Evolutionary conservation across 2,329 filamentous ascomycete species (phyloP), one percentile per base, ranked within the genome.

Genomic region (Cladosporium austrohemisphaericum): DNA sequence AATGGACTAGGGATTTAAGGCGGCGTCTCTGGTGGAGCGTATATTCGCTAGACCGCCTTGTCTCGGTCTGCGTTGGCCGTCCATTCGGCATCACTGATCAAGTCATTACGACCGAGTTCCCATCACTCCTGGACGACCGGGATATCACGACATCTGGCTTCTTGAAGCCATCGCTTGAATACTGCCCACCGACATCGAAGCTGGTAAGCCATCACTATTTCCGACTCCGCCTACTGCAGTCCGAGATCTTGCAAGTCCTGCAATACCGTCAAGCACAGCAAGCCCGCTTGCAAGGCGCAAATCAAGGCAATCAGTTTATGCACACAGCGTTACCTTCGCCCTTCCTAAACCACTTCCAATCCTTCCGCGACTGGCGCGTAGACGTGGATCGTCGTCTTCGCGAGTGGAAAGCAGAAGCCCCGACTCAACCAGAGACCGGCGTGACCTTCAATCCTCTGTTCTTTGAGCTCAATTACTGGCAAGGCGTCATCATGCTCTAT

Each of bases 21-120:
- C 79, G 92, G 50, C 80, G 92, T 25, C 75, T 97, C 11, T 97
- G 91, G 90, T 97, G 93, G 92, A 95, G 90, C 70, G 91, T 91
- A 1, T 97, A 97, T 69, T 92, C 88, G 4, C 82, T 97, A 49
- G 92, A 97, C 68, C 81, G 92, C n/a, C 81, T 97, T 4, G 92
- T 97, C 43, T 93, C 89, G 62, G 91, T 89, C 18, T 96, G 91
- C 59, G 92, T 97, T 20, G 92, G 92, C 29, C 78, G 92, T 49
- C 93, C 92, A 5, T 94, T 96, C 62, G 91, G 92, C 23, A 89
- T 97, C 55, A 91, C 86, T n/a, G 93, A 97, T 70, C 88, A 95
- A 65, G 88, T 95, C 55, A 88, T 97, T 60, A 97, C 92, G 11
- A 96, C 92, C 1, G 89, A 95, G 62, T 94, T 96, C 57, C 92